Evolutionary conservation across 1,284 basidiomycete genomes (phyloP).

Genomic region (Cryptococcus sp.): DNA sequence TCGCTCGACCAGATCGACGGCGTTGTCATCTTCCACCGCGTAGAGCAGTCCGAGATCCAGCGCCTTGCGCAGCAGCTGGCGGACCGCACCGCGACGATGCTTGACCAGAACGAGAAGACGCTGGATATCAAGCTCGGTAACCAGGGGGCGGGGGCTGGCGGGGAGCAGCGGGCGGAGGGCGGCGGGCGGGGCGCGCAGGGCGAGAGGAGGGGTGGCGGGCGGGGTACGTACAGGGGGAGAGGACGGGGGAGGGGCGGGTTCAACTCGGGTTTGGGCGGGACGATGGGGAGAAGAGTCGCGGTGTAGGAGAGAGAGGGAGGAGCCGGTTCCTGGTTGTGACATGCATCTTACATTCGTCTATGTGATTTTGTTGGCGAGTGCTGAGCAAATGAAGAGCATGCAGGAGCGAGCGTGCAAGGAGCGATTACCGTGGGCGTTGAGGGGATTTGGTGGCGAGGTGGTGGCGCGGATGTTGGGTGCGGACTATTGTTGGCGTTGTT

Average conservation of each 20-base stretch:
- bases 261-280: conserved; percentile 17
- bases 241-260: conserved; percentile 34
- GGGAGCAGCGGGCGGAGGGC: conserved; percentile 53
- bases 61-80: conserved; percentile 81
- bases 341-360: neutral
- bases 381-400: too few species aligned
- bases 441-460: too few species aligned
- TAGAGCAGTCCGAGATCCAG: conserved; percentile 85
- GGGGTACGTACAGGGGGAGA: conserved; percentile 36
- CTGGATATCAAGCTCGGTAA: conserved; percentile 82
- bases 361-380: neutral
- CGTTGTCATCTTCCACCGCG: conserved; percentile 84
- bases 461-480: too few species aligned
- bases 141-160: conserved; percentile 57
- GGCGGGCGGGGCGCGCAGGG: conserved; percentile 31
- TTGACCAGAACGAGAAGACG: conserved; percentile 96
- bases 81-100: conserved; percentile 78
- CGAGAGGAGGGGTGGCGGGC: conserved; percentile 41
- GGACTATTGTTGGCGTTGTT: too few species aligned
- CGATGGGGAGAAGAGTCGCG: conserved; percentile 17
- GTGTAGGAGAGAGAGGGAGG: conserved; percentile 10
- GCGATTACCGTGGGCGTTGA: too few species aligned
- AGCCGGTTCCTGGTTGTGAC: neutral
- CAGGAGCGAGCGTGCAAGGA: too few species aligned
- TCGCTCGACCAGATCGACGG: conserved; percentile 85